Conservation (phyloP, 2,329 filamentous ascomycete species). For the Ophiocordyceps camponoti-saundersi region DNA sequence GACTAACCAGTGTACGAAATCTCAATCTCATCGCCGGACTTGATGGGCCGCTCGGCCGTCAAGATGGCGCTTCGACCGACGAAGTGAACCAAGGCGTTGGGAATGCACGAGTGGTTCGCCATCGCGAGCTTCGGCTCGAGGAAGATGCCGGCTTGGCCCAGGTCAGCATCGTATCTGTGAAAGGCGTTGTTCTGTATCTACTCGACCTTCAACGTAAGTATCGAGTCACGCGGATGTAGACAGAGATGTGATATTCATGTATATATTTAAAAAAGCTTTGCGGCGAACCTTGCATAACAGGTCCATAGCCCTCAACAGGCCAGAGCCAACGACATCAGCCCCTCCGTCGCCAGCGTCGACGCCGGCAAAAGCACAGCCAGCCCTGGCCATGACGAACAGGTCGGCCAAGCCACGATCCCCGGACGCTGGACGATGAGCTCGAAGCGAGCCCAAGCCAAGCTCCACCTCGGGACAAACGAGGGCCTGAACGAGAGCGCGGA, state of each 20-base stretch:
- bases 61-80: constrained; percentile 31
- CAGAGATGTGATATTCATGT: too few relatives aligned
- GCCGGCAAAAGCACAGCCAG: constrained; percentile 23
- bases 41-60: constrained; percentile 30
- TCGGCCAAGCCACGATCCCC: constrained; percentile 26
- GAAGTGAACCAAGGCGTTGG: constrained; percentile 42
- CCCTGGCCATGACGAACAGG: constrained; percentile 29
- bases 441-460: constrained; percentile 20
- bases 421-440: constrained; percentile 24
- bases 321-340: neutral
- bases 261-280: too few relatives aligned
- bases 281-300: constrained; percentile 33
- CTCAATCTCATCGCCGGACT: constrained; percentile 36
- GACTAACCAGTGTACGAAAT: constrained; percentile 43
- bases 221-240: too few relatives aligned
- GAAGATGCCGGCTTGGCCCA: constrained; percentile 35
- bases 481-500: constrained; percentile 34
- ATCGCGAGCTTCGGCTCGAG: constrained; percentile 38
- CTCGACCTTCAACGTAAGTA: neutral
- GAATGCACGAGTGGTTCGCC: constrained; percentile 45
- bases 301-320: constrained; percentile 23
- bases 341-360: constrained; percentile 9
- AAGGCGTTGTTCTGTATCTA: constrained; percentile 48
- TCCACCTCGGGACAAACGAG: constrained; percentile 21
- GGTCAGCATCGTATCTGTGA: constrained; percentile 34